Base-by-base conservation (phyloP, 805 yeast species). In the Spencermartinsiella europaea region DNA sequence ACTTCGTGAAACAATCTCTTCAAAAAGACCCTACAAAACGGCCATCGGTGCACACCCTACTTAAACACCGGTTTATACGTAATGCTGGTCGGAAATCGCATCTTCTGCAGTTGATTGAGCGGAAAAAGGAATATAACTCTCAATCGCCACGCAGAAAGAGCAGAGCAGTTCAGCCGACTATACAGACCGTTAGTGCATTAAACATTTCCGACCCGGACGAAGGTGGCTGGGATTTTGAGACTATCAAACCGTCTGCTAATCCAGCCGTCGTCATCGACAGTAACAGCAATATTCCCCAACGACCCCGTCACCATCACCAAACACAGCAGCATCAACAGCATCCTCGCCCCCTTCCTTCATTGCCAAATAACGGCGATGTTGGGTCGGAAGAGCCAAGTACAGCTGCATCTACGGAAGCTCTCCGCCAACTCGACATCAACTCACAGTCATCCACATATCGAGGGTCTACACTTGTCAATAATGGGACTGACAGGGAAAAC, bases 1-100 rank as follows among this genome's bases (percentile, higher is more conserved):
- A 77, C 55, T 91, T 93, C 65, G 79, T 88, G 19, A 63, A 65
- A 21, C 65, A 65, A 45, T 91, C 97, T 64, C 71, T 93, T 44
- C 77, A 79, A 34, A 85, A 80, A 62, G 80, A 82, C 51, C 90
- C 95, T 21, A 63, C 63, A 12, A 66, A 71, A 38, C 70, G 99
- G 49, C 85, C 91, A 0, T 72, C 74, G 14, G 87, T 95, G 0
- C 67, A 68, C 21, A 72, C 68, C 20, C 69, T 91, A 20, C 63
- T 87, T 43, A 76, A 72, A 48, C 95, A 85, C 60, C 73, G 73
- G 44, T 91, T 83, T 55, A 64, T 83, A 15, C 60, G 69, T 27
- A 60, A 62, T 28, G 71, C 74, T 10, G 70, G 73, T 5, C 63
- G 64, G 28, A 68, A 62, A 47, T 52, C 65, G 2, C 57, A 58